These are phyloP conservation scores for Cardamine resedifolia DNA, from an alignment of 345 rosid genomes.

Conservation along the genomic window DNA sequence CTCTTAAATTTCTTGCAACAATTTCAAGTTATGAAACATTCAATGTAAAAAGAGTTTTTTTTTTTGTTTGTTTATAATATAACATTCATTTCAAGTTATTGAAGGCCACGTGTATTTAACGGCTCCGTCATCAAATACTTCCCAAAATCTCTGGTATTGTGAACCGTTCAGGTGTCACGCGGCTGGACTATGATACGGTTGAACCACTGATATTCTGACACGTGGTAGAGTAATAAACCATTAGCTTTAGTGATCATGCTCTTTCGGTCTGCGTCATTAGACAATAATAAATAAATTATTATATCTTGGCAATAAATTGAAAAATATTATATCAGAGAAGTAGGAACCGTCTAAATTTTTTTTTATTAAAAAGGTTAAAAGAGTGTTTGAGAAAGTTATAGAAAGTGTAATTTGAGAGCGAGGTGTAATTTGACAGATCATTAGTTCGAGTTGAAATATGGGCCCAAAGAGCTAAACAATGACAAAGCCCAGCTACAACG, in stretches of 20 bases:
- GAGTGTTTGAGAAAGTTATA: not conserved
- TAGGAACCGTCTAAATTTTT: constrained; percentile 11
- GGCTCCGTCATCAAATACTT: not conserved
- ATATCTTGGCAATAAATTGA: not conserved
- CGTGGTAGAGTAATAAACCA: not conserved
- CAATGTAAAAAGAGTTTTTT: too few relatives aligned
- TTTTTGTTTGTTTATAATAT: too few relatives aligned
- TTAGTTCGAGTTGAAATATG: not conserved
- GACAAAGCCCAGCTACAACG: constrained; percentile 4
- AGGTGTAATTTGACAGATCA: constrained; percentile 7
- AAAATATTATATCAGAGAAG: not conserved
- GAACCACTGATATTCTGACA: not conserved
- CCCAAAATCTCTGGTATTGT: not conserved
- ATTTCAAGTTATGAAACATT: too few relatives aligned
- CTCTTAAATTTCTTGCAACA: too few relatives aligned
- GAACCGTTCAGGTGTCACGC: constrained; percentile 7
- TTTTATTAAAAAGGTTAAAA: not conserved
- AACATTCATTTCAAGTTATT: too few relatives aligned
- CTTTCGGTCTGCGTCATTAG: constrained; percentile 22
- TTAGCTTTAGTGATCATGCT: not conserved
- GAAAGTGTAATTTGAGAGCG: constrained; percentile 12
- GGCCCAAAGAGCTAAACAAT: not conserved
- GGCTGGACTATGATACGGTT: not conserved
- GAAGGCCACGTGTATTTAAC: not conserved
- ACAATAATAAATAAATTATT: not conserved